phyloP scores from a whole-genome alignment of 2,329 filamentous ascomycete species.

The Aspergillus quadricinctus region DNA sequence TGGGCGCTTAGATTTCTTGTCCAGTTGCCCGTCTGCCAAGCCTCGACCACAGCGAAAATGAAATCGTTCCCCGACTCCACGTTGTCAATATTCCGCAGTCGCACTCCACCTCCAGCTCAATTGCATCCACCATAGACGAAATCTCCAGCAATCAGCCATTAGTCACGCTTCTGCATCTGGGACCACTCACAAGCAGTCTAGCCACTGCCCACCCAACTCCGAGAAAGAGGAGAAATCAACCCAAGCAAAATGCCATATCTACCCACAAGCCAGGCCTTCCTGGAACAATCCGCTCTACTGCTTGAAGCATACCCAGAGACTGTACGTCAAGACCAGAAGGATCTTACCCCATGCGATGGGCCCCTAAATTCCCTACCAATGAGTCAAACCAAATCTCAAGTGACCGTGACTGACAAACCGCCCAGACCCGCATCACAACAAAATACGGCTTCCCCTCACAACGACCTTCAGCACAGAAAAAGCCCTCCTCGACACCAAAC shows the following conservation, averaged over 20 bases:
- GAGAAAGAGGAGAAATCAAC: background rate
- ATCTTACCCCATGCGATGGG: background rate
- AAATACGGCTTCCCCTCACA: conserved; percentile 68
- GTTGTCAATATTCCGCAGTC: background rate
- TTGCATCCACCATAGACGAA: background rate
- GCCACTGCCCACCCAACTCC: background rate
- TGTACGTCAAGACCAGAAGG: conserved; percentile 49
- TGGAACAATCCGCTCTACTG: conserved; percentile 79
- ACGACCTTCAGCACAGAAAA: conserved; percentile 16
- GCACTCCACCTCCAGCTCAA: background rate
- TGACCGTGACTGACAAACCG: background rate
- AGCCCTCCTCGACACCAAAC: conserved; percentile 25
- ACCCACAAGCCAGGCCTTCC: conserved; percentile 81
- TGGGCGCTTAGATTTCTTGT: background rate
- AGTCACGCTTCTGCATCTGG: background rate
- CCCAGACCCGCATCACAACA: conserved; percentile 85
- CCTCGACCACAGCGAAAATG: background rate
- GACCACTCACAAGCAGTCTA: background rate
- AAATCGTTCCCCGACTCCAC: background rate
- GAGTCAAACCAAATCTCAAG: conserved; percentile 3
- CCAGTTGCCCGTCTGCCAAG: background rate
- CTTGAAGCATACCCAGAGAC: conserved; percentile 80
- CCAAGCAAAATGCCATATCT: conserved; percentile 67
- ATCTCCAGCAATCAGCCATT: background rate
- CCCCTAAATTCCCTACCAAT: background rate